Conservation (phyloP, 805 yeast species). For the Candida loeiensis region DNA sequence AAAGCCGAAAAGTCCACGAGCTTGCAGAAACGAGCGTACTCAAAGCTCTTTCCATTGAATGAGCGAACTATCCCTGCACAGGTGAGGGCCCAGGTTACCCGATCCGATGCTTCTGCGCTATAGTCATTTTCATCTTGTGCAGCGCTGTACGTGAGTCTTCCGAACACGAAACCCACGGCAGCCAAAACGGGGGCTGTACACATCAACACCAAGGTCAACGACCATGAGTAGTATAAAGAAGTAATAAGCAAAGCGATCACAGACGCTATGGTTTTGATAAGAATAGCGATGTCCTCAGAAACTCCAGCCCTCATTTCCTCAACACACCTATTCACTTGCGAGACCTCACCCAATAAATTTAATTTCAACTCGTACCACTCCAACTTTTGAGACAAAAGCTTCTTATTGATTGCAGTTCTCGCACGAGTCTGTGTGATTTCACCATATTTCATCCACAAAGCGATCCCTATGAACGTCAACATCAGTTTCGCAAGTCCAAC, state of each 20-base stretch:
- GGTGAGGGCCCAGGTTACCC: conserved; percentile 66
- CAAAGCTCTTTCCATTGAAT: conserved; percentile 54
- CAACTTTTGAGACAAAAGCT: conserved; percentile 45
- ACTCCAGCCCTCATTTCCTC: conserved; percentile 69
- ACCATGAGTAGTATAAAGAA: conserved; percentile 80
- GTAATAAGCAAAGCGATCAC: conserved; percentile 54
- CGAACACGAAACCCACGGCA: conserved; percentile 45
- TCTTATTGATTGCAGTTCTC: conserved; percentile 42
- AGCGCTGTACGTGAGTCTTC: conserved; percentile 47
- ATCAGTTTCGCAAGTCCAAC: conserved; percentile 31
- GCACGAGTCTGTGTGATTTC: conserved; percentile 64
- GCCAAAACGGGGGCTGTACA: conserved; percentile 70
- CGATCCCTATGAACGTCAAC: conserved; percentile 50
- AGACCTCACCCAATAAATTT: conserved; percentile 58
- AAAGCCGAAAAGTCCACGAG: conserved; percentile 35
- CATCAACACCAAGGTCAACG: conserved; percentile 72
- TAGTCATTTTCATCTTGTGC: conserved; percentile 55
- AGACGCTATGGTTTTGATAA: conserved; percentile 52
- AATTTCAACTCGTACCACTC: conserved; percentile 62
- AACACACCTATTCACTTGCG: conserved; percentile 65
- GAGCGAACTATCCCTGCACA: conserved; percentile 59
- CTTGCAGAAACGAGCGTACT: conserved; percentile 41
- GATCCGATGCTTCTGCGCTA: conserved; percentile 54
- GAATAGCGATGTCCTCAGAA: conserved; percentile 61
- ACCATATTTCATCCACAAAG: conserved; percentile 66